phyloP scores from a whole-genome alignment of 345 rosid species.

The Eucalyptus erythrocorys region DNA sequence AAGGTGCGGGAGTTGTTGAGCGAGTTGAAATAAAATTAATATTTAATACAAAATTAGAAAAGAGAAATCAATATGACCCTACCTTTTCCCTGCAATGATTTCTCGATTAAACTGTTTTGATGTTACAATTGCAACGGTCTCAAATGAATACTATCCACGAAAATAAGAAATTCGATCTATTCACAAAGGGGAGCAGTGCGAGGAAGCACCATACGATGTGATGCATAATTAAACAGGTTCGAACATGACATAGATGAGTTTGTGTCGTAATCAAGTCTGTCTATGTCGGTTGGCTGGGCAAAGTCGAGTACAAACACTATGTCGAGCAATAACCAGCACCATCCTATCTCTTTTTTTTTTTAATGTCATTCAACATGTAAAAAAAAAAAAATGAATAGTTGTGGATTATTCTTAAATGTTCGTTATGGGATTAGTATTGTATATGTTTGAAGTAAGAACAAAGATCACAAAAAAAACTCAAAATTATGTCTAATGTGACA shows the following conservation, averaged over 20 bases:
- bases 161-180: not conserved
- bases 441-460: not conserved
- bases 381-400: not conserved
- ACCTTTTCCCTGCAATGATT: not conserved
- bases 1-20: not conserved
- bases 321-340: rapidly evolving
- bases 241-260: not conserved
- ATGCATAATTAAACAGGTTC: not conserved
- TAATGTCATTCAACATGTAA: not conserved
- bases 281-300: not conserved
- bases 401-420: not conserved
- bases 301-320: not conserved
- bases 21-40: not conserved
- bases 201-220: not conserved
- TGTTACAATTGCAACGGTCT: not conserved
- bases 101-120: not conserved
- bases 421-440: not conserved
- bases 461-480: not conserved
- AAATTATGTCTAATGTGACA: too few species aligned
- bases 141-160: not conserved
- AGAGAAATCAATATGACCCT: not conserved
- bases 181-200: not conserved
- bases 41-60: not conserved
- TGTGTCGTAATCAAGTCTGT: not conserved
- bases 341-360: not conserved